Conservation (phyloP, 2,329 filamentous ascomycete genomes). For the Nigrograna mackinnonii region DNA sequence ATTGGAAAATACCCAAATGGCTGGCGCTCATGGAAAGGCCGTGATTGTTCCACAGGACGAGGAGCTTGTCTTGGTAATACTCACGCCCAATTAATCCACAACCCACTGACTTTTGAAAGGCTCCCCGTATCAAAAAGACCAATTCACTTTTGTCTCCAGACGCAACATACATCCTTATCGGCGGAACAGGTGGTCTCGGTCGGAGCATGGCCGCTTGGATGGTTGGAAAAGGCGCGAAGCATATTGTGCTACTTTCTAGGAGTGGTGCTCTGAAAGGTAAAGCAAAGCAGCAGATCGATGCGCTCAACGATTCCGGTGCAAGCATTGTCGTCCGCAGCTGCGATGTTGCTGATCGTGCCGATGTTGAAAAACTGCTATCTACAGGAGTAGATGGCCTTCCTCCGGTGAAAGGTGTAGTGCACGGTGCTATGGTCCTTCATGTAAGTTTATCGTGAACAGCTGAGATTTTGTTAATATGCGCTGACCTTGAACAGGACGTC, state of each 20-base stretch:
- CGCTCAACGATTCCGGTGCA: slow-evolving; percentile 3
- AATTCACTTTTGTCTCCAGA: slow-evolving; percentile 5
- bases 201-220: slow-evolving; percentile 22
- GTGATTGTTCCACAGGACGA: slow-evolving; percentile 19
- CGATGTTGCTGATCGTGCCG: slow-evolving; percentile 9
- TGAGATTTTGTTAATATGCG: too few relatives aligned
- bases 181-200: slow-evolving; percentile 22
- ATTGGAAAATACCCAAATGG: slow-evolving; percentile 15
- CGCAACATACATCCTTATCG: slow-evolving; percentile 22
- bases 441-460: slow-evolving; percentile 19
- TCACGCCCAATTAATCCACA: not conserved
- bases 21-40: slow-evolving; percentile 13
- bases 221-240: slow-evolving; percentile 18
- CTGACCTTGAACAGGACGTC: slow-evolving; percentile 8
- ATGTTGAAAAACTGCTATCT: slow-evolving; percentile 8
- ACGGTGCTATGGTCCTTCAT: slow-evolving; percentile 16
- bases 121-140: not conserved
- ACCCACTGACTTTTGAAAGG: slow-evolving; percentile 1
- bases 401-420: slow-evolving; percentile 12
- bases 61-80: slow-evolving; percentile 24
- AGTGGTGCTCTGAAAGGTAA: slow-evolving; percentile 9
- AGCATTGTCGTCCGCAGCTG: slow-evolving; percentile 10
- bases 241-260: slow-evolving; percentile 18
- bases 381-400: slow-evolving; percentile 4
- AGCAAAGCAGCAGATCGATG: slow-evolving; percentile 10